These are phyloP conservation scores for Rhizopogon sp. DNA, from an alignment of 768 basidiomycete species.

Conservation along the genomic window DNA sequence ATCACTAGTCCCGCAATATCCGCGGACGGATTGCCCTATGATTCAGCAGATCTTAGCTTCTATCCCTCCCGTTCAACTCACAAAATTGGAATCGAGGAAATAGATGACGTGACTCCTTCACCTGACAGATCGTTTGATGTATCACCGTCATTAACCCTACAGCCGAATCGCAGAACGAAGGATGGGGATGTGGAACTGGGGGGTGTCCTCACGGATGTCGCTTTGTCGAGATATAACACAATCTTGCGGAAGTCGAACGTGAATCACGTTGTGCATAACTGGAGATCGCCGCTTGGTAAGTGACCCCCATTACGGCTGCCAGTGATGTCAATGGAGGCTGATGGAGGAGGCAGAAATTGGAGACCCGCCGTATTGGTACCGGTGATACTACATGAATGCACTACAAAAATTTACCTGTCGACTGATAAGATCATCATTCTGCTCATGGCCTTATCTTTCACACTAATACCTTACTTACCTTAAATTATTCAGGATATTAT, in stretches of 20 bases:
- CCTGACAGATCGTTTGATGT: neutral
- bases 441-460: neutral
- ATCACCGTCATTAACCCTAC: conserved; percentile 6
- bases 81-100: conserved; percentile 31
- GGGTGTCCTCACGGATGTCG: conserved; percentile 34
- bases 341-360: neutral
- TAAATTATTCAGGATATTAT: neutral
- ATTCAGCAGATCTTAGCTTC: conserved; percentile 17
- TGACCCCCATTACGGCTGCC: neutral
- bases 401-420: neutral
- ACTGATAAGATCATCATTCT: neutral
- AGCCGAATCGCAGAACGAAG: conserved; percentile 21
- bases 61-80: neutral
- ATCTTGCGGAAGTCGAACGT: conserved; percentile 19
- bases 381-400: neutral
- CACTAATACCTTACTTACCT: neutral
- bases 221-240: conserved; percentile 39
- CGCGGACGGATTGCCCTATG: too few relatives aligned
- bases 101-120: conserved; percentile 5
- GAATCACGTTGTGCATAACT: conserved; percentile 56
- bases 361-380: neutral
- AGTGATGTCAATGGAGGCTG: neutral
- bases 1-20: too few relatives aligned
- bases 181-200: conserved; percentile 20
- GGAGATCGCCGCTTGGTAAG: conserved; percentile 67